Evolutionary conservation across 1,284 basidiomycete species (phyloP).

Genomic region (Microstroma glucosiphilum): DNA sequence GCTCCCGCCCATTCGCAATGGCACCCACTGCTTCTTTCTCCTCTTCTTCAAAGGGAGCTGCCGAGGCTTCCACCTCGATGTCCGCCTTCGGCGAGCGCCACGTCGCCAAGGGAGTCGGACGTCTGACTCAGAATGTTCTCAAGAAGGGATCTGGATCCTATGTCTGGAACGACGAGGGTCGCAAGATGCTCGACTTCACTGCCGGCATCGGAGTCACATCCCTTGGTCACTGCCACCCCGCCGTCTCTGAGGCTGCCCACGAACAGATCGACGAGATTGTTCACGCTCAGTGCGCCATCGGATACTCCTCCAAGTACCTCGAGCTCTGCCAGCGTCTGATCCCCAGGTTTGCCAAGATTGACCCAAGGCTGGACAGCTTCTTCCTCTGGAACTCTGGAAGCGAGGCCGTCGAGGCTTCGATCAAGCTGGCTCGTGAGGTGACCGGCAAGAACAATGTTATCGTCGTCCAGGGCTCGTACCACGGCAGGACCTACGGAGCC

Average conservation of each 20-base stretch:
- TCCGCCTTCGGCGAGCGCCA: slow-evolving; percentile 38
- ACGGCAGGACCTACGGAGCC: slow-evolving; percentile 58
- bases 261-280: slow-evolving; percentile 42
- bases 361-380: slow-evolving; percentile 80
- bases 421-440: slow-evolving; percentile 68
- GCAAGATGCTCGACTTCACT: slow-evolving; percentile 44
- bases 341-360: slow-evolving; percentile 58
- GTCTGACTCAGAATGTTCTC: slow-evolving; percentile 40
- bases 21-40: slow-evolving; percentile 3
- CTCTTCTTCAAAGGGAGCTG: background rate
- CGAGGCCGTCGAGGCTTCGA: slow-evolving; percentile 75
- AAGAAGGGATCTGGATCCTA: slow-evolving; percentile 35
- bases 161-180: slow-evolving; percentile 36
- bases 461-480: slow-evolving; percentile 63
- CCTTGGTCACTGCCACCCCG: slow-evolving; percentile 45
- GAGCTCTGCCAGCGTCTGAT: slow-evolving; percentile 54
- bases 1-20: background rate
- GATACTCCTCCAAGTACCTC: slow-evolving; percentile 32
- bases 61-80: background rate
- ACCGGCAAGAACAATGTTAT: slow-evolving; percentile 82
- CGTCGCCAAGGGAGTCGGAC: slow-evolving; percentile 43
- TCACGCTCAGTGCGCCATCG: slow-evolving; percentile 43
- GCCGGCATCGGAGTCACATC: slow-evolving; percentile 46
- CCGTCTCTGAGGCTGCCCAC: slow-evolving; percentile 38
- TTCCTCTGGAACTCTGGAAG: slow-evolving; percentile 78